Conservation (phyloP, 129 eudicot genomes). For the Saussurea involucrata region DNA sequence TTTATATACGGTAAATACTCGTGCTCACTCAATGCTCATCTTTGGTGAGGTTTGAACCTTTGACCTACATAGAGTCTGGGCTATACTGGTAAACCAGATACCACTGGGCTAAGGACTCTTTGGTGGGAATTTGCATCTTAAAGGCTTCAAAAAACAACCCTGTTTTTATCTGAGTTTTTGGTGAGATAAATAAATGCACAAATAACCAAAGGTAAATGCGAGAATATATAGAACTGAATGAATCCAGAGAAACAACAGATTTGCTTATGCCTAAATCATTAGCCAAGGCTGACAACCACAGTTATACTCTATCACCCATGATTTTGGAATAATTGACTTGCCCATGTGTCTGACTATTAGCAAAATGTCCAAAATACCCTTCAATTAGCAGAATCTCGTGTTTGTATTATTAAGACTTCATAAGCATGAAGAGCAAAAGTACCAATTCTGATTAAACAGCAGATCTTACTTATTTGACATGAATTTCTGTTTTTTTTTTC, state of each 20-base stretch:
- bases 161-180: neutral
- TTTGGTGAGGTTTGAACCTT: neutral
- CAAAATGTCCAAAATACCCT: neutral
- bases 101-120: neutral
- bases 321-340: neutral
- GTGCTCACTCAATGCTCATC: neutral
- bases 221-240: neutral
- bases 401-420: neutral
- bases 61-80: neutral
- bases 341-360: neutral
- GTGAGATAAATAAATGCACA: neutral
- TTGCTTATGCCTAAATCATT: neutral
- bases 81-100: neutral
- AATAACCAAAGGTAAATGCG: neutral
- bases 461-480: neutral
- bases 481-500: neutral
- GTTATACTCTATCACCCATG: neutral
- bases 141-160: neutral
- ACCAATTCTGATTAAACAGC: neutral
- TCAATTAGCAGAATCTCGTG: constrained; percentile 2
- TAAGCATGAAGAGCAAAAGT: neutral
- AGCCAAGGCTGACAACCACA: neutral
- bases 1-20: neutral
- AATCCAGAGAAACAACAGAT: neutral
- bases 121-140: neutral